Conservation (phyloP, 208 protist species). For the Lotmaria passim region DNA sequence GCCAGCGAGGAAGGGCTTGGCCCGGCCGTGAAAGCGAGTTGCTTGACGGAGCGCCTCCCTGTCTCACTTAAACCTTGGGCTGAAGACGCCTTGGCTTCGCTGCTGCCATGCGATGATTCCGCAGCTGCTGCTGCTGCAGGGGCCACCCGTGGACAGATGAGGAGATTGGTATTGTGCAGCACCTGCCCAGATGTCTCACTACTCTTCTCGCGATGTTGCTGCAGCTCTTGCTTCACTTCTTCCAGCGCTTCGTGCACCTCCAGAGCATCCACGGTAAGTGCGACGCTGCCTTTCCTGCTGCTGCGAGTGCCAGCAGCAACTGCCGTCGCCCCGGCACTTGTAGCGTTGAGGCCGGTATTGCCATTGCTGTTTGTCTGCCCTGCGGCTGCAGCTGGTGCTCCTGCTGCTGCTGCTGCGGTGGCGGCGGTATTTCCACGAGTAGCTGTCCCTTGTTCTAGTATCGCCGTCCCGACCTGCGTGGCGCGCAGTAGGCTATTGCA, state of each 20-base stretch:
- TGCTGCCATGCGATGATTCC: too few relatives aligned
- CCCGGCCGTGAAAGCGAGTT: too few relatives aligned
- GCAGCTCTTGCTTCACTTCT: not conserved
- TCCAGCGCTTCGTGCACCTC: slow-evolving; percentile 3
- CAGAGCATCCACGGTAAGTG: not conserved
- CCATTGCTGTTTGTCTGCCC: not conserved
- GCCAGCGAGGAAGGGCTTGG: too few relatives aligned
- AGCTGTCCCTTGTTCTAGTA: not conserved
- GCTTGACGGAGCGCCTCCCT: not conserved
- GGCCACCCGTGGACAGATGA: too few relatives aligned
- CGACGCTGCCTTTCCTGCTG: not conserved
- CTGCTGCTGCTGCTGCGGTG: not conserved
- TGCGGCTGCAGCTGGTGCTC: not conserved
- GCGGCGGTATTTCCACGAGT: too few relatives aligned
- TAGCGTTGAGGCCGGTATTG: too few relatives aligned
- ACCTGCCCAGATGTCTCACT: not conserved
- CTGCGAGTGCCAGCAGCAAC: too few relatives aligned
- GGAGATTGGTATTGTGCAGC: not conserved
- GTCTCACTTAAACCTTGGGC: too few relatives aligned
- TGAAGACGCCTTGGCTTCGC: too few relatives aligned
- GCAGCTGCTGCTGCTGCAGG: too few relatives aligned
- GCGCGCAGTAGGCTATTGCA: slow-evolving; percentile 5
- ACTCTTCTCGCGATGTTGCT: not conserved
- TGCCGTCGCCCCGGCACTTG: too few relatives aligned
- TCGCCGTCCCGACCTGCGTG: not conserved